Conservation (phyloP, 345 rosid genomes). For the Conringia planisiliqua region DNA sequence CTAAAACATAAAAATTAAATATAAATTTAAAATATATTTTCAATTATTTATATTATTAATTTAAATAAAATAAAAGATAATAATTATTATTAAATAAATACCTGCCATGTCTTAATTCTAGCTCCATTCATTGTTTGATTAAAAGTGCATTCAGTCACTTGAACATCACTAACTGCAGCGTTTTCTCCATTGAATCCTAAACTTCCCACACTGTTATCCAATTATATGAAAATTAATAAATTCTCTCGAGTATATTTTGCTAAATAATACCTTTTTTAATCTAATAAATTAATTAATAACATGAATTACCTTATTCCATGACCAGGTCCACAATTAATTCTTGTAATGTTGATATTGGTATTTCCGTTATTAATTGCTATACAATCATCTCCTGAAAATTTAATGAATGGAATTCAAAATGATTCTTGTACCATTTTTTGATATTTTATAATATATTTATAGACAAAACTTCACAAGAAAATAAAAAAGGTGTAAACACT, state of each 20-base stretch:
- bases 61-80: not conserved
- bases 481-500: too few relatives aligned
- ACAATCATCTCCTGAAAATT: constrained; percentile 24
- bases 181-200: constrained; percentile 3
- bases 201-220: constrained; percentile 26
- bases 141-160: constrained; percentile 20
- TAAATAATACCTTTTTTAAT: too few relatives aligned
- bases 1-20: not conserved
- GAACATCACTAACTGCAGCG: constrained; percentile 20
- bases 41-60: not conserved
- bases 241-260: too few relatives aligned
- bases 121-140: constrained; percentile 26
- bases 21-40: not conserved
- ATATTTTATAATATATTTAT: not conserved
- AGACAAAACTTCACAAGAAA: too few relatives aligned
- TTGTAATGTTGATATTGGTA: constrained; percentile 22
- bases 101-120: constrained; percentile 32
- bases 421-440: not conserved
- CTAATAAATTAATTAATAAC: not conserved
- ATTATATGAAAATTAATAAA: not conserved
- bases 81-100: not conserved
- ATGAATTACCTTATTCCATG: constrained; percentile 30
- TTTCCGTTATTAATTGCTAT: constrained; percentile 25
- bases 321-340: constrained; percentile 31
- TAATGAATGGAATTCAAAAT: not conserved